Evolutionary conservation across 1,284 basidiomycete genomes (phyloP).

Genomic region (Austroboletus novae-zelandiae): DNA sequence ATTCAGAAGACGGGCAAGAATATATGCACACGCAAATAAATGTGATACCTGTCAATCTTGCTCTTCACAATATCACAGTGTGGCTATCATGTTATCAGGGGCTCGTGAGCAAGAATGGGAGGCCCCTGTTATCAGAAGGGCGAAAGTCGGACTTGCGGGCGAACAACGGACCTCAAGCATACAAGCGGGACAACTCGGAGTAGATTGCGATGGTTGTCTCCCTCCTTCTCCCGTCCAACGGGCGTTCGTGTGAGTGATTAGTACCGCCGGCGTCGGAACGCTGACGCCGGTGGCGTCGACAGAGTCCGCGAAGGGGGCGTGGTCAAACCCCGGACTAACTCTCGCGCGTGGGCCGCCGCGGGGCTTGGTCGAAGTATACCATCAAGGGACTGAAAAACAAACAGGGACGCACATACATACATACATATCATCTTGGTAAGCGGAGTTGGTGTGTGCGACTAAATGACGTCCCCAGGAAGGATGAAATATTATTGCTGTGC

Average conservation of each 20-base stretch:
- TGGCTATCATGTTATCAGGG: no score
- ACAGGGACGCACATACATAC: background rate
- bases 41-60: slow-evolving; percentile 5
- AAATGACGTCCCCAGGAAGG: no score
- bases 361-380: background rate
- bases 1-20: slow-evolving; percentile 3
- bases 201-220: background rate
- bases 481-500: no score
- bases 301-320: slow-evolving; percentile 13
- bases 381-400: background rate
- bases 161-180: background rate
- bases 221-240: no score
- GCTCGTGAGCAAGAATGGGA: background rate
- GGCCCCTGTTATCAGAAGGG: background rate
- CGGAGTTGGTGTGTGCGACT: background rate
- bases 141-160: background rate
- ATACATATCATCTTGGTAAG: no score
- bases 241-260: slow-evolving; percentile 8
- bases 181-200: background rate
- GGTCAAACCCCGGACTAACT: slow-evolving; percentile 1
- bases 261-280: background rate
- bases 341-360: slow-evolving; percentile 2
- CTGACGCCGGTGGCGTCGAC: slow-evolving; percentile 10
- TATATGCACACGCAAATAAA: background rate
- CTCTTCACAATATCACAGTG: slow-evolving; percentile 1